Conservation (phyloP, 768 basidiomycete genomes). For the Cystoderma amianthinum region DNA sequence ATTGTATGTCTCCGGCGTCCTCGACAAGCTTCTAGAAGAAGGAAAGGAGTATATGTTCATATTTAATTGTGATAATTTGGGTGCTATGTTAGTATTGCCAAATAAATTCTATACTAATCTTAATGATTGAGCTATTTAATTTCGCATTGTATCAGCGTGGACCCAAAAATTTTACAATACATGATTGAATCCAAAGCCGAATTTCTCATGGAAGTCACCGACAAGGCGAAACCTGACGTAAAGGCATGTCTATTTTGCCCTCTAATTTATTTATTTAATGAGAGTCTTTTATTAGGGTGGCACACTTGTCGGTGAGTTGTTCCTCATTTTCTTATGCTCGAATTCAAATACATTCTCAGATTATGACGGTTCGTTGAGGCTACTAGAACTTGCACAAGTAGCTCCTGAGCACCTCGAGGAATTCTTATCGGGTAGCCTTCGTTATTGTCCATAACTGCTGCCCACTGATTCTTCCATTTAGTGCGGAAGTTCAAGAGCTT, state of each 20-base stretch:
- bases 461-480: conserved; percentile 45
- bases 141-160: conserved; percentile 39
- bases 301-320: conserved; percentile 50
- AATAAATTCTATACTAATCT: conserved; percentile 29
- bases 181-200: conserved; percentile 72
- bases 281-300: conserved; percentile 50
- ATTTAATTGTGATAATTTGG: conserved; percentile 84
- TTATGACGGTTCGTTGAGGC: conserved; percentile 68
- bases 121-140: conserved; percentile 8
- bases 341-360: conserved; percentile 17
- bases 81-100: conserved; percentile 61
- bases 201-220: conserved; percentile 86
- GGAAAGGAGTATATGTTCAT: conserved; percentile 89
- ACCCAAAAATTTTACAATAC: conserved; percentile 69
- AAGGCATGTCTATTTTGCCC: conserved; percentile 18
- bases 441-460: conserved; percentile 65
- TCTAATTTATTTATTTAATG: neutral
- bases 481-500: conserved; percentile 73
- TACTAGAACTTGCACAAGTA: conserved; percentile 82
- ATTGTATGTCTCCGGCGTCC: conserved; percentile 65
- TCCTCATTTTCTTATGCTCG: neutral
- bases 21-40: conserved; percentile 71
- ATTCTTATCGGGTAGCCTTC: conserved; percentile 55
- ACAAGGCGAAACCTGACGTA: conserved; percentile 80
- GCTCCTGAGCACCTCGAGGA: conserved; percentile 77